phyloP scores from a whole-genome alignment of 768 basidiomycete genomes.

The Serendipita indica region DNA sequence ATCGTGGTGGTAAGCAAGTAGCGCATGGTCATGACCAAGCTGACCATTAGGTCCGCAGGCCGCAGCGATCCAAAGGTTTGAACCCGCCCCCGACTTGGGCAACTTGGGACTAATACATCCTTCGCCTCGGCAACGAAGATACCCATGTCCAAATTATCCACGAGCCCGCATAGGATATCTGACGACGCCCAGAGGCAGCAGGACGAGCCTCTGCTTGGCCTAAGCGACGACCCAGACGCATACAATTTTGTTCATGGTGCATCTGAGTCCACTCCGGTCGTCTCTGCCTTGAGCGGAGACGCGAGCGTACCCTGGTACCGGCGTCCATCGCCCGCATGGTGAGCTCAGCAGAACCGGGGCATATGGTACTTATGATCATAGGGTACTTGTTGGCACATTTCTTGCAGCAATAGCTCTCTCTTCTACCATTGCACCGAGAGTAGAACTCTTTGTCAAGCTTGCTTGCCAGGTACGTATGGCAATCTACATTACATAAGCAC shows the following conservation, averaged over 20 bases:
- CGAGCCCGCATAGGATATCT: neutral
- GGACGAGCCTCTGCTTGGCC: neutral
- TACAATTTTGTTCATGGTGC: neutral
- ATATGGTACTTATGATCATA: constrained; percentile 21
- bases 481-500: neutral
- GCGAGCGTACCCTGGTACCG: constrained; percentile 63
- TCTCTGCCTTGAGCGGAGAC: too few species aligned
- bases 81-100: too few species aligned
- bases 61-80: too few species aligned
- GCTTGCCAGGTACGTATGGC: constrained; percentile 36
- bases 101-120: too few species aligned
- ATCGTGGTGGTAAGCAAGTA: neutral
- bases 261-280: neutral
- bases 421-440: constrained; percentile 48
- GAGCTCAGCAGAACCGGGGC: constrained; percentile 17
- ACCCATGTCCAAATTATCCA: neutral
- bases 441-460: constrained; percentile 61
- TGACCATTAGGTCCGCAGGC: neutral
- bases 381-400: constrained; percentile 43
- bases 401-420: constrained; percentile 40
- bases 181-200: neutral
- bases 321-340: constrained; percentile 62
- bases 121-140: too few species aligned
- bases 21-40: neutral
- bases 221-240: neutral